phyloP scores from a whole-genome alignment of 257 asterid genomes.

The Phtheirospermum japonicum region DNA sequence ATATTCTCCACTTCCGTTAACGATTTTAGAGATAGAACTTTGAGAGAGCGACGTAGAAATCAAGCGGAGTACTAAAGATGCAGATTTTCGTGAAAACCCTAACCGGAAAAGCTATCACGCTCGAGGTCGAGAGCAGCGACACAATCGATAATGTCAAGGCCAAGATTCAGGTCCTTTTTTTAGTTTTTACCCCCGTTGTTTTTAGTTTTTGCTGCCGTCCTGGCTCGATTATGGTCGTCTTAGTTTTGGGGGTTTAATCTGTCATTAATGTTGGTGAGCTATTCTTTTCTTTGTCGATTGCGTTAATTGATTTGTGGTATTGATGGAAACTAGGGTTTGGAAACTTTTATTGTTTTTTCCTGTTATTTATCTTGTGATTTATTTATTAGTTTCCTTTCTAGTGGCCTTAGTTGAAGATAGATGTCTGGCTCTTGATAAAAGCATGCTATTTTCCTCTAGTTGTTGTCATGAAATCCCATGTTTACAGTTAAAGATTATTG shows the following conservation, averaged over 20 bases:
- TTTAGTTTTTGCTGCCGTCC: not conserved
- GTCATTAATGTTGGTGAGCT: not conserved
- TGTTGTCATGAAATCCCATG: too few relatives aligned
- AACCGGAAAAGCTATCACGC: slow-evolving; percentile 76
- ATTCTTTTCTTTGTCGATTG: not conserved
- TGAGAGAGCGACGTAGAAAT: slow-evolving; percentile 18
- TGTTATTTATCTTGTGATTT: not conserved
- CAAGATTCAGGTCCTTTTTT: slow-evolving; percentile 66
- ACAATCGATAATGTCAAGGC: slow-evolving; percentile 79
- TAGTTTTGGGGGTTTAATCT: not conserved
- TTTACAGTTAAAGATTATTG: too few relatives aligned
- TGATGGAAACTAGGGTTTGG: not conserved
- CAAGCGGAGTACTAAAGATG: slow-evolving; percentile 38
- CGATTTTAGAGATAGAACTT: slow-evolving; percentile 10
- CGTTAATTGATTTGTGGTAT: not conserved
- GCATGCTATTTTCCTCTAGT: too few relatives aligned
- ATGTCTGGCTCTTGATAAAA: too few relatives aligned
- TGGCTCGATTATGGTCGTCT: not conserved
- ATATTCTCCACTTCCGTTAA: slow-evolving; percentile 6
- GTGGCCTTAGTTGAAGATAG: not conserved
- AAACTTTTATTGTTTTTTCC: not conserved
- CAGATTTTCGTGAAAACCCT: slow-evolving; percentile 92
- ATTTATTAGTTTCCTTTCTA: not conserved
- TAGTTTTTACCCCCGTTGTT: not conserved
- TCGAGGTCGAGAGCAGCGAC: slow-evolving; percentile 81